Percentiles rank a stretch among this genome's conserved stretches.
Conservation (phyloP, 164 flowering plant species). For the Sedum album region DNA sequence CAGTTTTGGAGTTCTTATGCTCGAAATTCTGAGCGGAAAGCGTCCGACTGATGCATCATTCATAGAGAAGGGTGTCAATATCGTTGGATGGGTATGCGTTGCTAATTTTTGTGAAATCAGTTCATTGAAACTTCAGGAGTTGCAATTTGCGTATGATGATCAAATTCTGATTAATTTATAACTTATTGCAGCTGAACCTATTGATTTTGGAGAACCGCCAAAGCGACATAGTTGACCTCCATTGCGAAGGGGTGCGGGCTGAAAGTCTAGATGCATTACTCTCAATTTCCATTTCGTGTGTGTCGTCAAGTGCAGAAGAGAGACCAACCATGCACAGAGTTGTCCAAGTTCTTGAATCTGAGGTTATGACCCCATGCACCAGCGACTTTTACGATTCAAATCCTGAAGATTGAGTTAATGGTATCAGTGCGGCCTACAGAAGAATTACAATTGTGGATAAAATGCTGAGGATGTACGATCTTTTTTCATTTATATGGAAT, state of each 20-base stretch:
- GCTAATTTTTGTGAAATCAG: not conserved
- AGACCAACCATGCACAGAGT: constrained; percentile 79
- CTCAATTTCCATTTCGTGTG: constrained; percentile 62
- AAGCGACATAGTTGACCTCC: constrained; percentile 63
- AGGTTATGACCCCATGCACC: constrained; percentile 80
- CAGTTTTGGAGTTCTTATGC: no score
- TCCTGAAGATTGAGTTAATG: constrained; percentile 35
- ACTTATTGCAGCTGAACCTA: constrained; percentile 63
- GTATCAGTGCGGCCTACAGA: not conserved
- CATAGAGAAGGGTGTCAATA: no score
- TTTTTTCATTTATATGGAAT: not conserved
- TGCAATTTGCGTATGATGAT: not conserved
- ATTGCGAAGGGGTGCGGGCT: constrained; percentile 49
- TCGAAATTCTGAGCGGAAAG: no score
- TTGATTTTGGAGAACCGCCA: constrained; percentile 48
- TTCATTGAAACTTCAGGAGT: not conserved
- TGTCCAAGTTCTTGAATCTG: constrained; percentile 24
- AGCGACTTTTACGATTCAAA: constrained; percentile 82
- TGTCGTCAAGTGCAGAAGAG: constrained; percentile 60
- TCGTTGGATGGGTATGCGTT: constrained; percentile 82
- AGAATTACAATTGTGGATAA: not conserved
- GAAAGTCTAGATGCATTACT: constrained; percentile 75
- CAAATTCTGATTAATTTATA: not conserved
- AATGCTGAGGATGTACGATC: not conserved
- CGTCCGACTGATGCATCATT: no score